A percentile compares a stretch with the other conserved stretches of the same genome.
Conservation (phyloP, 352 stramenopile genomes). For the Saprolegnia parasitica region DNA sequence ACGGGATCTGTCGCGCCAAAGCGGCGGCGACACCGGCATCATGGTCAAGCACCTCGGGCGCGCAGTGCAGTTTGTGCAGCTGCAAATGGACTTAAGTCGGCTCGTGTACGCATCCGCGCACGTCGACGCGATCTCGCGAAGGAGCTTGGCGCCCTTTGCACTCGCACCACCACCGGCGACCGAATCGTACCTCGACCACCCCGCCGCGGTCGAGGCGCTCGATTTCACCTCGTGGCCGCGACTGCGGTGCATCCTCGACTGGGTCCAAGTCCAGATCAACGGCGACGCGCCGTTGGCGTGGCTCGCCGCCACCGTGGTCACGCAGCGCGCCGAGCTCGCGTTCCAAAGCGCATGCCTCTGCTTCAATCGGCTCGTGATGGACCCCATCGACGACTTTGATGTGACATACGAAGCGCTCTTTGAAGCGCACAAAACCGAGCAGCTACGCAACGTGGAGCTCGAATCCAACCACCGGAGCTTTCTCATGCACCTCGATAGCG, state of each 20-base stretch:
- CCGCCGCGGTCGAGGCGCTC: conserved; percentile 21
- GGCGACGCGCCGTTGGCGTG: background rate
- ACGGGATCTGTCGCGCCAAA: conserved; percentile 2
- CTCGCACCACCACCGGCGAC: background rate
- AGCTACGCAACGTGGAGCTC: background rate
- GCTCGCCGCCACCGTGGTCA: background rate
- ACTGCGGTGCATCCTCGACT: conserved; percentile 4
- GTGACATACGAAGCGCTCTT: background rate
- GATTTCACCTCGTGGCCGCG: conserved; percentile 8
- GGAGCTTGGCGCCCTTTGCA: background rate
- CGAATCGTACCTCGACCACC: conserved; percentile 12
- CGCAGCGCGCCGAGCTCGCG: conserved; percentile 1
- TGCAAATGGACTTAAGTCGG: background rate
- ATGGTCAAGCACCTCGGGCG: background rate
- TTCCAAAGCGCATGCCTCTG: background rate
- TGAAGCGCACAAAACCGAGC: background rate
- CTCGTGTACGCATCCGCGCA: conserved; percentile 11
- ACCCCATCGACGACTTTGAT: conserved; percentile 21
- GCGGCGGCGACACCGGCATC: background rate
- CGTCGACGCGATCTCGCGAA: background rate
- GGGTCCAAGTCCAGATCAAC: conserved; percentile 5
- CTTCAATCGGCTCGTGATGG: conserved; percentile 22
- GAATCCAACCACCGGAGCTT: conserved; percentile 24
- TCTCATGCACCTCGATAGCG: conserved; percentile 19
- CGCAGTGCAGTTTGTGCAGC: conserved; percentile 10